Base-by-base conservation (phyloP, 208 protist species). In the Borovskyia barvae region DNA sequence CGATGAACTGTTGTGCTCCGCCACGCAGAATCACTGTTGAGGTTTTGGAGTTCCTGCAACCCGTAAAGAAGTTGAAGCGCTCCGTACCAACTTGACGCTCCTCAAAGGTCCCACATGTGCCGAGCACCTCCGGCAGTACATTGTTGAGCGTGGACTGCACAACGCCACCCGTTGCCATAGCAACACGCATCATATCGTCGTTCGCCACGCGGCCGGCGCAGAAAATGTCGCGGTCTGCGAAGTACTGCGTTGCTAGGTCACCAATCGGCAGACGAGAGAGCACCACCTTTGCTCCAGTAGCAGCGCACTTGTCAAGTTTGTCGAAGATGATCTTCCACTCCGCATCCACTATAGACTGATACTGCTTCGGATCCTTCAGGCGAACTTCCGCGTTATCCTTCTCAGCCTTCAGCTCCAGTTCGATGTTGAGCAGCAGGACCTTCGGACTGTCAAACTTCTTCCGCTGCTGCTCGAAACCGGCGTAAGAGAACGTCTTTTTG, bases 401-500 rank as follows among this genome's bases (percentile, higher is more conserved):
- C 84, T 99, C 99, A 14, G 97, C 96, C 84, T 99, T 99, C 11
- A 99, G 87, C 85, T 99, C 99, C 29, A 99, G 95, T 82, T 99
- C 99, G 28, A 99, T 82, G 77, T 99, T 99, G 17, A 99, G 89
- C 36, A 98, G 82, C 9, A 99, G 59, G 33, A 99, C 98, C 78
- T 99, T 99, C 8, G 98, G 98, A 58, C 97, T 90, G 15, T 85
- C 70, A 77, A 99, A 99, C 39, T 82, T 76, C 75, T 99, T 99
- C 48, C 93, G 95, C 87, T 99, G 98, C 87, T 99, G 98, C 85
- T 99, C 98, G 65, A 99, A 99, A 39, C 98, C 98, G 45, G 98
- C 98, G 83, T 99, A 99, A 7, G 97, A 99, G 66, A 99, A 99
- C 29, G 98, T 99, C 85, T 99, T 99, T 86, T 99, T 99, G 92